Evolutionary conservation across 805 yeast species (phyloP).

Genomic region (Starmerella sirachaensis): DNA sequence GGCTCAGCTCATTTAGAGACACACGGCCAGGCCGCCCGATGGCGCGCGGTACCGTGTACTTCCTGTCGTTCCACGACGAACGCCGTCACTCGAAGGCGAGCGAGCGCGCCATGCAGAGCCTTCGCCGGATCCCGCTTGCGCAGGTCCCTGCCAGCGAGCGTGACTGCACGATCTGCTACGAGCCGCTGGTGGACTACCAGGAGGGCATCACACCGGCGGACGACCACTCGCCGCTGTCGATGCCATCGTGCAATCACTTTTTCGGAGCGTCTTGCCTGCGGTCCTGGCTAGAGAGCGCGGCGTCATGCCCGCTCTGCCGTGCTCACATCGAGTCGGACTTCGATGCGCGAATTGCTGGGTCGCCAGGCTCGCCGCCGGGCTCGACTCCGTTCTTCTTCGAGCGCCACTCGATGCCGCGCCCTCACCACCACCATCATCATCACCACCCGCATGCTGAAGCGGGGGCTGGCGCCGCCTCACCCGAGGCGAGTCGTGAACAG

Average conservation of each 20-base stretch:
- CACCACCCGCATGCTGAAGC: not conserved
- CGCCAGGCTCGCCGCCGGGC: not conserved
- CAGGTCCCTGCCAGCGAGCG: slow-evolving; percentile 14
- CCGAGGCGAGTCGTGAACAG: not conserved
- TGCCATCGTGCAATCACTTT: slow-evolving; percentile 69
- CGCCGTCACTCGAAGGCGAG: slow-evolving; percentile 4
- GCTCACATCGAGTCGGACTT: slow-evolving; percentile 35
- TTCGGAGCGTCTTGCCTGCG: slow-evolving; percentile 79
- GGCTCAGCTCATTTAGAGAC: no score
- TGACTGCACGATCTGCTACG: slow-evolving; percentile 21
- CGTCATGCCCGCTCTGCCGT: slow-evolving; percentile 82
- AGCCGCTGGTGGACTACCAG: slow-evolving; percentile 12
- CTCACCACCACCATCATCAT: not conserved
- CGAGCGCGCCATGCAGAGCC: slow-evolving; percentile 8
- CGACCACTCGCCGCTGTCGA: slow-evolving; percentile 50
- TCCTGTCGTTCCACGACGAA: slow-evolving; percentile 7
- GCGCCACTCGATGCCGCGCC: no score
- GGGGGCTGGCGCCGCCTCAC: not conserved
- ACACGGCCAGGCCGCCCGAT: no score
- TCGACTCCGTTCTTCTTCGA: slow-evolving; percentile 4
- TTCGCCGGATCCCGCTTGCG: slow-evolving; percentile 4
- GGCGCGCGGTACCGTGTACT: not conserved
- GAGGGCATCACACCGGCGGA: not conserved
- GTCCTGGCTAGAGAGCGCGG: slow-evolving; percentile 67
- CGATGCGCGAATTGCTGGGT: not conserved